Conservation (phyloP, 306 rosid species). For the Prunus campanulata region DNA sequence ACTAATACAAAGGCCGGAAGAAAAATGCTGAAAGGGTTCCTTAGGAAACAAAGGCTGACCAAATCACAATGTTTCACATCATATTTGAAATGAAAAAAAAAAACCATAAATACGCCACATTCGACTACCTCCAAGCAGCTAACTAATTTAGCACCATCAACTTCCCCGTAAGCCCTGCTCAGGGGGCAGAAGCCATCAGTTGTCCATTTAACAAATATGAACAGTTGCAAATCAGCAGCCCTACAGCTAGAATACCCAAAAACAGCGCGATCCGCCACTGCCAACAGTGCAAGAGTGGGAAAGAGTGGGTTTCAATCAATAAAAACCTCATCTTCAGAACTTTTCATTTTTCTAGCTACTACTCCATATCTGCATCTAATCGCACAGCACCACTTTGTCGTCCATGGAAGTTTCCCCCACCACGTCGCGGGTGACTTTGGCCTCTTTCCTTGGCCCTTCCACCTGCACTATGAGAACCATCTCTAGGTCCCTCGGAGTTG, state of each 20-base stretch:
- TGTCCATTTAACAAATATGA: conserved; percentile 12
- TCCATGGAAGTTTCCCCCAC: conserved; percentile 64
- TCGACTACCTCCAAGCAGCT: conserved; percentile 26
- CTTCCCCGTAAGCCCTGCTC: conserved; percentile 28
- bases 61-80: conserved; percentile 42
- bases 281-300: conserved; percentile 14
- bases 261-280: conserved; percentile 27
- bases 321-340: conserved; percentile 9
- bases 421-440: conserved; percentile 66
- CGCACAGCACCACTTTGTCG: conserved; percentile 47
- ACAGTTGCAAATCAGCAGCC: conserved; percentile 20
- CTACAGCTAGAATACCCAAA: conserved; percentile 33
- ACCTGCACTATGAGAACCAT: conserved; percentile 41
- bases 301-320: conserved; percentile 25
- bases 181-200: conserved; percentile 26
- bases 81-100: conserved; percentile 34
- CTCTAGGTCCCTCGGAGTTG: conserved; percentile 53
- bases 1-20: conserved; percentile 31
- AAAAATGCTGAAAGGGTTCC: conserved; percentile 30
- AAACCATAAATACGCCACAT: conserved; percentile 25
- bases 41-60: conserved; percentile 41
- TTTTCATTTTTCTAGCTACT: conserved; percentile 5
- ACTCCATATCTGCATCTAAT: conserved; percentile 44
- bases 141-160: neutral
- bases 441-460: conserved; percentile 70